A percentile compares a stretch with the other conserved stretches of the same genome.
These are phyloP conservation scores for Diplodia sapinea DNA, from an alignment of 2,329 filamentous ascomycete species.

Conservation along the genomic window DNA sequence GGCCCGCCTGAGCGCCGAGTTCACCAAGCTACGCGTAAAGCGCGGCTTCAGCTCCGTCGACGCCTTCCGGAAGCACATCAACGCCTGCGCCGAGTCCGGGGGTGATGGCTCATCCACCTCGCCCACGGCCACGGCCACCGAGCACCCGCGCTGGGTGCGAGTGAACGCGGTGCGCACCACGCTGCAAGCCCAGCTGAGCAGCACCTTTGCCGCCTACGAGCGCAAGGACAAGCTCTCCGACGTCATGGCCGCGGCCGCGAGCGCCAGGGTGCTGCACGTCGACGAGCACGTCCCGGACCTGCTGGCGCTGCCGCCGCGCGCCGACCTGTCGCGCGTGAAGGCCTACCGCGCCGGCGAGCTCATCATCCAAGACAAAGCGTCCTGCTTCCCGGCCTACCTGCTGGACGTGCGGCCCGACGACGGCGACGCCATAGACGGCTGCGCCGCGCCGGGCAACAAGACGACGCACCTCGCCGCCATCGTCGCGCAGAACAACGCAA, in stretches of 20 bases:
- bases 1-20: constrained; percentile 77
- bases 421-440: constrained; percentile 87
- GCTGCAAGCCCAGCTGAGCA: constrained; percentile 72
- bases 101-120: not conserved
- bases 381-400: constrained; percentile 92
- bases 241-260: constrained; percentile 55
- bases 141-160: constrained; percentile 88
- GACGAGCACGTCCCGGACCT: constrained; percentile 84
- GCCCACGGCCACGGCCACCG: constrained; percentile 46
- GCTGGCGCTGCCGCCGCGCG: constrained; percentile 73
- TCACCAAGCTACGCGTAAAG: constrained; percentile 78
- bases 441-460: constrained; percentile 95
- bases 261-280: constrained; percentile 65
- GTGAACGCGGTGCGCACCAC: constrained; percentile 79
- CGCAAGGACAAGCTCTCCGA: constrained; percentile 63
- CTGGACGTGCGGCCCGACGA: constrained; percentile 70
- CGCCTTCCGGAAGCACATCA: constrained; percentile 65
- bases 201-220: constrained; percentile 72
- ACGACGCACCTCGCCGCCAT: constrained; percentile 91
- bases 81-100: constrained; percentile 44
- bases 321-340: constrained; percentile 73
- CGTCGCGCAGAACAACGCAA: constrained; percentile 49
- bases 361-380: constrained; percentile 95
- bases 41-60: constrained; percentile 72
- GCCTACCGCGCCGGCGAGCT: constrained; percentile 79